phyloP scores from a whole-genome alignment of 169 alveolate genomes.

The Plasmodium fragile region DNA sequence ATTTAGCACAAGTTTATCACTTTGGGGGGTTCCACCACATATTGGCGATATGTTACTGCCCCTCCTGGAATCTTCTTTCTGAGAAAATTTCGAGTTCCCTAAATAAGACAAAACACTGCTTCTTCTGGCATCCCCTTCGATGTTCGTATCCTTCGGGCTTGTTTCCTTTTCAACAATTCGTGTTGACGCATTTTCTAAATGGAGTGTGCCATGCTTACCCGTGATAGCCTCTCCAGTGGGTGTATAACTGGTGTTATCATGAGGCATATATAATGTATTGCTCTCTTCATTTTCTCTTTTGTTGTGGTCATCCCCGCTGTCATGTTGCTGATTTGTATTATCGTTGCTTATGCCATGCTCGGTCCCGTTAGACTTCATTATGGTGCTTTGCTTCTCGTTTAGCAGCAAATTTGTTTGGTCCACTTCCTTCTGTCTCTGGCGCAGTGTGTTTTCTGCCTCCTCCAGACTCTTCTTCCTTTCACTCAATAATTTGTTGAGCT shows the following conservation, averaged over 20 bases:
- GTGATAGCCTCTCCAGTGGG: not conserved
- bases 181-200: not conserved
- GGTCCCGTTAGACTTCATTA: not conserved
- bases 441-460: not conserved
- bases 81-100: slow-evolving; percentile 6
- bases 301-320: not conserved
- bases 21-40: not conserved
- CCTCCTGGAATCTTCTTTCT: not conserved
- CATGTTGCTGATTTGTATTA: not conserved
- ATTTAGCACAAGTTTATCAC: not conserved
- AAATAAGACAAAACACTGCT: not conserved
- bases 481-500: not conserved
- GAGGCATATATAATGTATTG: not conserved
- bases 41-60: not conserved
- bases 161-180: not conserved
- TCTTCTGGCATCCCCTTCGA: not conserved
- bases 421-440: not conserved
- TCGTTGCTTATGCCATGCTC: not conserved
- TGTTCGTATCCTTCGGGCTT: not conserved
- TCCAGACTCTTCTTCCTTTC: slow-evolving; percentile 4
- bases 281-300: not conserved
- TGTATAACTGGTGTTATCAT: not conserved
- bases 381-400: not conserved
- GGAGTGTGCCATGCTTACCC: not conserved
- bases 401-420: not conserved